Percentiles rank a stretch among this genome's conserved stretches.
Evolutionary conservation across 371 early-diverging fungal species (phyloP).

Genomic region (Rhizopus arrhizus): DNA sequence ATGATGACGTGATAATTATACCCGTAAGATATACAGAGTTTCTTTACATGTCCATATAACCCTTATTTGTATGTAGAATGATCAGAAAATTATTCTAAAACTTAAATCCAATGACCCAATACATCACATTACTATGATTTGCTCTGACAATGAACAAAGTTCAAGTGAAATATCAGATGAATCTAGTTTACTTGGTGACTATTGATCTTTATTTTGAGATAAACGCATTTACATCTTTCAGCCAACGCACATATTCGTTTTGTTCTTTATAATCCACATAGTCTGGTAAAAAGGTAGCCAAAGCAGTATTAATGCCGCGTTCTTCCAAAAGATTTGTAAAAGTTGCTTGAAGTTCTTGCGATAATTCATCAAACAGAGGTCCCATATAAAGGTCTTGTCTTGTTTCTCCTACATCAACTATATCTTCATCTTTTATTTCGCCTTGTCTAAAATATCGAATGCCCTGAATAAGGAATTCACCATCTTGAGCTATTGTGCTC

Average conservation of each 20-base stretch:
- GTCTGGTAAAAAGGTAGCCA: constrained; percentile 83
- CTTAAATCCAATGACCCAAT: background rate
- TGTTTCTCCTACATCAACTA: constrained; percentile 66
- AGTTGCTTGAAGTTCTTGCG: constrained; percentile 66
- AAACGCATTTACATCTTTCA: constrained; percentile 77
- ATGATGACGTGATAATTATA: constrained; percentile 4
- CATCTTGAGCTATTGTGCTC: constrained; percentile 72
- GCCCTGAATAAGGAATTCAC: constrained; percentile 75
- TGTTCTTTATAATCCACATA: constrained; percentile 95
- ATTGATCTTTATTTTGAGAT: constrained; percentile 63
- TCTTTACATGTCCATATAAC: no score
- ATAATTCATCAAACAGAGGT: constrained; percentile 30
- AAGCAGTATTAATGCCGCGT: constrained; percentile 80
- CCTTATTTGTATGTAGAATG: background rate
- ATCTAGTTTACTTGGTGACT: constrained; percentile 10
- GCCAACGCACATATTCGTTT: constrained; percentile 89
- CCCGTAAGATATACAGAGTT: background rate
- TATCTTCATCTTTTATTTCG: constrained; percentile 55
- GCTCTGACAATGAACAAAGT: background rate
- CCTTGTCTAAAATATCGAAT: constrained; percentile 65
- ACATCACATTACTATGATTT: background rate
- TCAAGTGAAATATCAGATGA: constrained; percentile 9
- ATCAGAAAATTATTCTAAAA: background rate
- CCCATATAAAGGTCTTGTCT: constrained; percentile 37
- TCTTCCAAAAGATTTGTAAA: constrained; percentile 87